Percentiles rank a stretch among this genome's conserved stretches.
Evolutionary conservation across 345 rosid genomes (phyloP).

Genomic region (Aquilaria yunnanensis): DNA sequence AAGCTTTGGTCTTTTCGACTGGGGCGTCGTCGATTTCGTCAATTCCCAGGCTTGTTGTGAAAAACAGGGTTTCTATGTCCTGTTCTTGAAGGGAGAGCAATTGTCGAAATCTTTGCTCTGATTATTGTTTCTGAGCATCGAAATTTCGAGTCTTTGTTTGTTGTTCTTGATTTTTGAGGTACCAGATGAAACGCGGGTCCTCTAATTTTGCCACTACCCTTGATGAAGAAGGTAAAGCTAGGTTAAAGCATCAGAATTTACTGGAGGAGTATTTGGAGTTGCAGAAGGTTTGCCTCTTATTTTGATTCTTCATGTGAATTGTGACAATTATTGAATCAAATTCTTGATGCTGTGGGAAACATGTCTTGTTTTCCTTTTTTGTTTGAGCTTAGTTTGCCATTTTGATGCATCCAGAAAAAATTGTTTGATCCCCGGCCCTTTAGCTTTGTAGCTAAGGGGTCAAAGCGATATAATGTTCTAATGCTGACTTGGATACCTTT

Average conservation of each 20-base stretch:
- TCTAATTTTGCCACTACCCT: constrained; percentile 6
- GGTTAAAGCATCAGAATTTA: constrained; percentile 24
- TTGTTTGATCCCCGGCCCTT: too few species aligned
- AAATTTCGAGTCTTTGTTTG: constrained; percentile 3
- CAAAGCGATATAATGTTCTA: too few species aligned
- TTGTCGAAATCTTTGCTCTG: constrained; percentile 4
- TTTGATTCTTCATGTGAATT: neutral
- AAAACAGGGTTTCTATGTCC: neutral
- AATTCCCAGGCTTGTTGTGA: neutral
- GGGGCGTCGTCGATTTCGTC: neutral
- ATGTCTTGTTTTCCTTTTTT: too few species aligned
- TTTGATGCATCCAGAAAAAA: too few species aligned
- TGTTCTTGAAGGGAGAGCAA: neutral
- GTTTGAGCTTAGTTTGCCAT: neutral
- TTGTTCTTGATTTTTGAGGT: constrained; percentile 14
- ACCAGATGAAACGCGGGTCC: constrained; percentile 24
- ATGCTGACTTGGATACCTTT: too few species aligned
- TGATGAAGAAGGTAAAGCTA: constrained; percentile 16
- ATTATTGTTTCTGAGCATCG: neutral
- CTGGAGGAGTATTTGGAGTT: constrained; percentile 30
- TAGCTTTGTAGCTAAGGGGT: too few species aligned
- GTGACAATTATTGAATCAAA: too few species aligned
- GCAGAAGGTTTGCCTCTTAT: constrained; percentile 26
- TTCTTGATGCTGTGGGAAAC: too few species aligned
- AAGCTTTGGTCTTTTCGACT: constrained; percentile 3